Evolutionary conservation across 192 early-diverging fungal genomes (phyloP), one percentile per base, ranked within the genome.

Genomic region (Podila epicladia): DNA sequence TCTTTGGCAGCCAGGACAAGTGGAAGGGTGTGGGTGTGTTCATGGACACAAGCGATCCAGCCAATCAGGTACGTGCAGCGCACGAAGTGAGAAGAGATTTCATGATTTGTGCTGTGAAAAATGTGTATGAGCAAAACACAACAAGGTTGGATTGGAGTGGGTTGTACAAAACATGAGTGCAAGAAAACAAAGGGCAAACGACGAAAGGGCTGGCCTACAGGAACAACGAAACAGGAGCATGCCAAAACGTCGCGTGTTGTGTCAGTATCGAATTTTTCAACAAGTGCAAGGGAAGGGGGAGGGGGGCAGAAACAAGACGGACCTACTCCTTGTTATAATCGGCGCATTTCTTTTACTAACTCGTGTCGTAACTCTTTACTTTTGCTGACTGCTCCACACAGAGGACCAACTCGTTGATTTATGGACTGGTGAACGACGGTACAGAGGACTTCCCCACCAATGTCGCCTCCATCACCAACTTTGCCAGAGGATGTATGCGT

Each of bases 401-500:
- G 79, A 83, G 89, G 55, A 69, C 74, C 79, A 65, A 67, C 87
- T 91, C 45, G 48, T 71, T 85, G 33, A 82, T 92, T 4, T 89
- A 92, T 84, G 92, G 68, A 2, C 49, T 90, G 11, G 11, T 87
- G 48, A 95, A 95, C 78, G 87, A 94, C 71, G 94, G 94, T 4
- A 77, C 65, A 12, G 60, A 88, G 58, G 71, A 84, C 5, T 69
- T 90, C 57, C 75, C 69, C 29, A 11, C 33, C 1, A 63, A 62
- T 17, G 68, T 55, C 4, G n/a, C 35, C 2, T 79, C 74, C 13
- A 59, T 29, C 55, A 51, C 58, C 58, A 77, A 85, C 37, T 58
- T 83, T 17, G 58, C 79, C 12, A 71, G 83, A 13, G 84, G 82
- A 26, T 95, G 93, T 74, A 84, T 89, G 67, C 82, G 89, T 11